Evolutionary conservation across 2,329 filamentous ascomycete genomes (phyloP), one percentile per base, ranked within the genome.

Genomic region (Colletotrichum lentis): DNA sequence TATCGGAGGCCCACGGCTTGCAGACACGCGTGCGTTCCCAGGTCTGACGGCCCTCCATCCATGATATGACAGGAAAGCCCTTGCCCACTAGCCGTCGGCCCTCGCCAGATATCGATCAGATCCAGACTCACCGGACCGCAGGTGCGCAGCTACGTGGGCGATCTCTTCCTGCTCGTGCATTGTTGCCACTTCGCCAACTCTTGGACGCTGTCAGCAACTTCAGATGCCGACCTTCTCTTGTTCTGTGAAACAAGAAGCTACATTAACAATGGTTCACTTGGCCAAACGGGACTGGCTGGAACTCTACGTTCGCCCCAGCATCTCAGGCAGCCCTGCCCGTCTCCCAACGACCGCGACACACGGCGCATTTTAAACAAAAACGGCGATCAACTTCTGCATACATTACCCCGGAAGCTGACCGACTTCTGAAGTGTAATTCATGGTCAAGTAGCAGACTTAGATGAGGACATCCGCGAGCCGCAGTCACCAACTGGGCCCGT

Each of bases 121-220:
- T 55, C 22, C 37, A 65, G 49, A 55, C 62, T 65, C 62, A 60
- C 56, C 55, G 55, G 65, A 65, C 55, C 62, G 62, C 55, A 39
- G 62, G 55, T 60, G 50, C n/a, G 37, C 55, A 39, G 62, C 62
- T 60, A 55, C n/a, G 37, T 60, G 37, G 43, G 52, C 37, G 50
- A 39, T 24, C n/a, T 22, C 50, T 24, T 61, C 24, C 35, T 46
- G 55, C 55, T 57, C 44, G 20, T 61, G 64, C 55, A 66, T 39
- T 57, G 37, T 41, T 35, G 35, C 20, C 62, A 41, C 22, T 47
- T 47, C 44, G 31, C 44, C 62, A 18, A n/a, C 44, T 41, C 53
- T 27, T 44, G 10, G 53, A 18, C 62, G 24, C 52, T 46, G 5
- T 46, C 43, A 35, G 22, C 53, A 57, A 22, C 27, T 22, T 49